Percentiles rank a stretch among this genome's conserved stretches.
phyloP scores from a whole-genome alignment of 495 filamentous ascomycete genomes.

The Chlorociboria aeruginascens region DNA sequence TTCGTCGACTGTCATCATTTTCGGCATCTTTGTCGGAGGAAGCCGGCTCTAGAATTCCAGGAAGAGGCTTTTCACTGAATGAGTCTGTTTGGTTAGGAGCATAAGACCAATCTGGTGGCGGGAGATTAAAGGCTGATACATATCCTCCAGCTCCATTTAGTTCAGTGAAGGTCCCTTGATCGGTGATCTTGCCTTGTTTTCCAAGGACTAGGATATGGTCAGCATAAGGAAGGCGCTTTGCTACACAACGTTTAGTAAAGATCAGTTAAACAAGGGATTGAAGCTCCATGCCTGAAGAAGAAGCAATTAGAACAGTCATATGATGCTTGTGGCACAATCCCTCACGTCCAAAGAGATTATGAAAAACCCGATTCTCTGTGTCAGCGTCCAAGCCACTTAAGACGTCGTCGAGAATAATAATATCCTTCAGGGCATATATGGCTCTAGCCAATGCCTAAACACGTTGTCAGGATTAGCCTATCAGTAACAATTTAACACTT shows the following conservation, averaged over 20 bases:
- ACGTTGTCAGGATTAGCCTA: not conserved
- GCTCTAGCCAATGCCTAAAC: slow-evolving; percentile 19
- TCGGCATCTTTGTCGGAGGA: slow-evolving; percentile 1
- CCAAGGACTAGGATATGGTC: slow-evolving; percentile 42
- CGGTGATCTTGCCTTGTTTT: slow-evolving; percentile 29
- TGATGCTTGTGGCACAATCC: slow-evolving; percentile 37
- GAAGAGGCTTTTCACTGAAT: not conserved
- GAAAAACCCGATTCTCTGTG: slow-evolving; percentile 47
- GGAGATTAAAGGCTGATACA: slow-evolving; percentile 13
- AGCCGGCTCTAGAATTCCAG: not conserved
- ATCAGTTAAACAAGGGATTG: no score
- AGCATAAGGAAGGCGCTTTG: slow-evolving; percentile 30
- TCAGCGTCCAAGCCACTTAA: slow-evolving; percentile 43
- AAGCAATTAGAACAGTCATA: slow-evolving; percentile 38
- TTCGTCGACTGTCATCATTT: slow-evolving; percentile 11
- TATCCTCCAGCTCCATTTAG: slow-evolving; percentile 35
- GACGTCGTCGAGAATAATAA: slow-evolving; percentile 26
- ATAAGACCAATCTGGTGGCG: not conserved
- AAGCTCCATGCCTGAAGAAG: no score
- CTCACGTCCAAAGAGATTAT: slow-evolving; percentile 37
- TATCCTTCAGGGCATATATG: slow-evolving; percentile 17
- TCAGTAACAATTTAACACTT: slow-evolving; percentile 12
- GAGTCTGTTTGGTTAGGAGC: not conserved
- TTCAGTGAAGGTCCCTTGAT: slow-evolving; percentile 39
- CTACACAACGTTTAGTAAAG: no score